Evolutionary conservation across 129 eudicot genomes (phyloP), one percentile per base, ranked within the genome.

Genomic region (Chrysanthemum makinoi): DNA sequence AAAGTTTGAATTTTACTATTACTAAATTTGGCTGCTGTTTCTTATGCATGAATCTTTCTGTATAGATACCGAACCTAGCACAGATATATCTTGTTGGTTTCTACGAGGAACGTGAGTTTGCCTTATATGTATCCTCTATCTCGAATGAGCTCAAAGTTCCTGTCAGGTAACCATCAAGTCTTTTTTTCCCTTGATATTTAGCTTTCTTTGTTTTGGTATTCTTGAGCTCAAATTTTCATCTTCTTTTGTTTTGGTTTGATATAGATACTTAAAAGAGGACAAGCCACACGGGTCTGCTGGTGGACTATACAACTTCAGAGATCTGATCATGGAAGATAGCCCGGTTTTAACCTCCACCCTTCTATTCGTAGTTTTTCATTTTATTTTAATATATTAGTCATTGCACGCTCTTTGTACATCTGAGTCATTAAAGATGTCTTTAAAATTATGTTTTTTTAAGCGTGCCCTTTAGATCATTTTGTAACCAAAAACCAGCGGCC

Each of bases 281-380:
- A 95, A 90, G 74, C 99, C 99, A 66, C 99, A 90, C 78, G 99
- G 99, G 49, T 95, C 99, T 46, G 99, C 99, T 57, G 99, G 99
- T 68, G 87, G 97, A 58, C 89, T 95, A 52, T 90, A 87, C 81
- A 82, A 90, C 69, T 95, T 95, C 82, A 86, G 96, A 83, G 99
- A 95, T 72, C 83, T 79, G 55, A 83, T 95, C 81, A 88, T 95
- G 94, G 99, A 95, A 81, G 99, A 95, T 62, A 66, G 66, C 54
- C 99, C 99, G 70, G 99, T 95, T 44, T 60, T 74, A 33, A 65
- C 66, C 75, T 55, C 35, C 50, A 61, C 63, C 70, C 35, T 66
- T 26, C 50, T 54, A n/a, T n/a, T n/a, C 46, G 7, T 7, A 39
- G 9, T 0, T 39, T 39, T 39, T 5, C 10, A 8, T 39, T 39